Evolutionary conservation across 108 stramenopile species (phyloP).

Genomic region (Cylindrotheca closterium): DNA sequence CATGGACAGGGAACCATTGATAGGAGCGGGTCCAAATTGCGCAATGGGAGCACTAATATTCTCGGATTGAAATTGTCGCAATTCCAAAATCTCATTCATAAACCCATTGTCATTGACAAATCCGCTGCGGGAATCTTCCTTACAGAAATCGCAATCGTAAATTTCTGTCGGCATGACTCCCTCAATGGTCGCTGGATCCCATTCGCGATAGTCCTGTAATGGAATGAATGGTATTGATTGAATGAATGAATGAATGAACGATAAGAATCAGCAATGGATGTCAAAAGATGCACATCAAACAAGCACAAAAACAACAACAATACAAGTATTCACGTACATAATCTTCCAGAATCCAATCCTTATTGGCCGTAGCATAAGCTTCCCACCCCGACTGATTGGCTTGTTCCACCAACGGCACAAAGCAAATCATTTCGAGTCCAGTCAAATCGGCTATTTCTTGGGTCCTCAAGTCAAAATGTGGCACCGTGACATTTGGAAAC

Average conservation of each 20-base stretch:
- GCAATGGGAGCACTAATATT: conserved; percentile 12
- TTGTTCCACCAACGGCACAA: conserved; percentile 15
- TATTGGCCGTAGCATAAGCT: conserved; percentile 6
- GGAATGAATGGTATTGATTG: too few relatives aligned
- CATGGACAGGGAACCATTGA: conserved; percentile 1
- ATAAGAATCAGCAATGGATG: too few relatives aligned
- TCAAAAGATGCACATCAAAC: too few relatives aligned
- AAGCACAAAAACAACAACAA: too few relatives aligned
- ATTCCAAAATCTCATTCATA: conserved; percentile 7
- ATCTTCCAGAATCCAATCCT: conserved; percentile 12
- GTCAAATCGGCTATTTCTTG: conserved; percentile 6
- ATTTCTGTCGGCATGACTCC: neutral
- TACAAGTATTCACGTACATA: too few relatives aligned
- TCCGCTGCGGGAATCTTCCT: conserved; percentile 3
- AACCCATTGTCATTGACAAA: conserved; percentile 13
- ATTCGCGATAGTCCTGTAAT: conserved; percentile 6
- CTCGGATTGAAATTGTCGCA: neutral
- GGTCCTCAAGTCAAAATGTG: conserved; percentile 21
- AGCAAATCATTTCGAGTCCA: conserved; percentile 19
- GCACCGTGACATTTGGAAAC: conserved; percentile 26
- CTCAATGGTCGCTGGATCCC: neutral
- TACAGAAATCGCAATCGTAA: neutral
- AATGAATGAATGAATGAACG: too few relatives aligned
- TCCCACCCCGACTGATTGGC: neutral
- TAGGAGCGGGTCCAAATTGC: conserved; percentile 14